Conservation (phyloP, 306 rosid genomes). For the Vigna hirtella region DNA sequence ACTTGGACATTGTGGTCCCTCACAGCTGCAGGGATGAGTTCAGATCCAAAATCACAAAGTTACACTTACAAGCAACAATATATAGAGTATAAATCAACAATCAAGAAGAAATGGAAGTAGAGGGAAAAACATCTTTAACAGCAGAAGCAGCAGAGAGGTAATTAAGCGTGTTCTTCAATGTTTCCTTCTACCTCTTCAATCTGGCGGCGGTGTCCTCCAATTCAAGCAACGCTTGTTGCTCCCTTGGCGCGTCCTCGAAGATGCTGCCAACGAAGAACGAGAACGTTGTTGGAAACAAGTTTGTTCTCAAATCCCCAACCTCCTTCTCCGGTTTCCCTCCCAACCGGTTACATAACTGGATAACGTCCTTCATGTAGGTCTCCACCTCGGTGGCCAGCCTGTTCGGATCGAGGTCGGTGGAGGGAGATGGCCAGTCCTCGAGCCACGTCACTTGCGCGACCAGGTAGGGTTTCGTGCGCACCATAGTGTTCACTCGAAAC, state of each 20-base stretch:
- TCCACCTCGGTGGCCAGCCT: too few relatives aligned
- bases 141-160: constrained; percentile 97
- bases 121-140: constrained; percentile 91
- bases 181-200: constrained; percentile 90
- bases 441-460: too few relatives aligned
- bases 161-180: constrained; percentile 83
- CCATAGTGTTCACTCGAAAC: too few relatives aligned
- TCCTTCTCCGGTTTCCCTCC: too few relatives aligned
- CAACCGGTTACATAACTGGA: too few relatives aligned
- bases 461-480: too few relatives aligned
- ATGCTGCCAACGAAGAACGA: constrained; percentile 97
- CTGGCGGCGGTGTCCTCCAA: constrained; percentile 89
- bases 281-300: constrained; percentile 90
- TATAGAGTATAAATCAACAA: not conserved
- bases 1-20: constrained; percentile 78
- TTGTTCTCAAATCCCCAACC: constrained; percentile 89
- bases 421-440: too few relatives aligned
- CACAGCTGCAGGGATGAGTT: constrained; percentile 92
- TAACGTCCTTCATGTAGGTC: too few relatives aligned
- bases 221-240: constrained; percentile 95
- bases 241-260: constrained; percentile 96
- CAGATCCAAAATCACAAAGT: constrained; percentile 79
- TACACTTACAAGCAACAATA: constrained; percentile 30
- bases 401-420: too few relatives aligned
- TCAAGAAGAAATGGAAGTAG: constrained; percentile 51